Evolutionary conservation across 371 early-diverging fungal genomes (phyloP).

Genomic region (Choanephora cucurbitarum): DNA sequence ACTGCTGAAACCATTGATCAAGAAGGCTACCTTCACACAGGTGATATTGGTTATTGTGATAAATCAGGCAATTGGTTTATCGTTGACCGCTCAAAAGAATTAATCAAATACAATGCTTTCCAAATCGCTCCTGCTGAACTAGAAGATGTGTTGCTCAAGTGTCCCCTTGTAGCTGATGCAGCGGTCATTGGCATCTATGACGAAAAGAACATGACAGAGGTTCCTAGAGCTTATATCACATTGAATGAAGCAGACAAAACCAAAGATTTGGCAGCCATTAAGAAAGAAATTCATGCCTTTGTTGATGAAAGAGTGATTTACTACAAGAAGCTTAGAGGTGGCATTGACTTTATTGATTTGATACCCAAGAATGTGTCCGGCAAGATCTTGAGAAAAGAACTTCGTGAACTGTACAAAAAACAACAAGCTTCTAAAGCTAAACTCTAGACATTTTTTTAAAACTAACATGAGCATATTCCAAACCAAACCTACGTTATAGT

Average conservation of each 20-base stretch:
- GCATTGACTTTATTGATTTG: constrained; percentile 63
- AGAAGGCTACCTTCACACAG: constrained; percentile 76
- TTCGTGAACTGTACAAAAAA: constrained; percentile 36
- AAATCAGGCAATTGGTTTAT: constrained; percentile 57
- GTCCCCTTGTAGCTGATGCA: constrained; percentile 68
- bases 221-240: constrained; percentile 74
- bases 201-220: constrained; percentile 61
- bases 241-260: constrained; percentile 18
- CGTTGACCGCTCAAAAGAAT: constrained; percentile 59
- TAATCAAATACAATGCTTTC: constrained; percentile 72
- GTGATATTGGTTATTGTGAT: constrained; percentile 71
- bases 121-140: constrained; percentile 28
- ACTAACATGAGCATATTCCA: no score
- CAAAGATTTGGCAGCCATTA: neutral
- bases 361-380: constrained; percentile 81
- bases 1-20: constrained; percentile 60
- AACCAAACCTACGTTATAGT: no score
- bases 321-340: constrained; percentile 81
- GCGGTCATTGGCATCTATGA: constrained; percentile 67
- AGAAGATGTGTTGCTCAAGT: constrained; percentile 50
- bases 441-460: no score
- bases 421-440: no score
- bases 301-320: constrained; percentile 10
- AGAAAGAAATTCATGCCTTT: constrained; percentile 3
- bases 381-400: constrained; percentile 74